Base-by-base conservation (phyloP, 1,139 yeast species). In the Meyerozyma guilliermondii region DNA sequence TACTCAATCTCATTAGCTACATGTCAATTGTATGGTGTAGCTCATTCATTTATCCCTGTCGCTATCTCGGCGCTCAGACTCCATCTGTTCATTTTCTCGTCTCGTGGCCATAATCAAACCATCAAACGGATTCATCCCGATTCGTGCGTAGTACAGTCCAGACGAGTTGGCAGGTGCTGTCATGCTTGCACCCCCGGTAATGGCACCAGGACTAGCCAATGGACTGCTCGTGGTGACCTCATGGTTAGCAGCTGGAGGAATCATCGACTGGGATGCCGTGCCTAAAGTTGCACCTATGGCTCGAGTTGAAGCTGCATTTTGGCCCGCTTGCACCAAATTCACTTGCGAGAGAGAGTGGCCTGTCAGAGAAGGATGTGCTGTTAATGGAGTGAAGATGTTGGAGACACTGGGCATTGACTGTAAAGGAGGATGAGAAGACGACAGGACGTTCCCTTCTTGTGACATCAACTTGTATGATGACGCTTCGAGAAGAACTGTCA, bases 401-500 rank as follows among this genome's bases (percentile, higher is more conserved):
- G 72, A 56, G 33, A 60, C 60, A 49, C 68, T 63, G 28, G 72
- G 63, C 22, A 64, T 60, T 1, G 67, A 54, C 8, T 60, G 49
- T 37, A 64, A 51, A 22, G 68, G 65, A 2, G 64, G 65, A 29
- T 50, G 58, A n/a, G 43, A 33, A 18, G 39, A 48, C 33, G 28
- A 49, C 37, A 20, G 43, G 33, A 30, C 42, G 35, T 39, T 42
- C 3, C 38, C 17, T 5, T 52, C 52, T 10, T 50, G 47, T 1
- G 71, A 53, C 56, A 71, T 65, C 5, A 68, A 49, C 46, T 66
- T 68, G 47, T 70, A 71, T 1, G 75, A 66, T 0, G 76, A 69
- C 5, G 67, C 66, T 56, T 89, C 96, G 39, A 89, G 65, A 51
- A 87, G 71, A 11, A 87, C 81, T 0, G 97, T 89, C 10, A 91